These are phyloP conservation scores for Beta lomatogona DNA, from an alignment of 179 eudicot species.

Conservation along the genomic window DNA sequence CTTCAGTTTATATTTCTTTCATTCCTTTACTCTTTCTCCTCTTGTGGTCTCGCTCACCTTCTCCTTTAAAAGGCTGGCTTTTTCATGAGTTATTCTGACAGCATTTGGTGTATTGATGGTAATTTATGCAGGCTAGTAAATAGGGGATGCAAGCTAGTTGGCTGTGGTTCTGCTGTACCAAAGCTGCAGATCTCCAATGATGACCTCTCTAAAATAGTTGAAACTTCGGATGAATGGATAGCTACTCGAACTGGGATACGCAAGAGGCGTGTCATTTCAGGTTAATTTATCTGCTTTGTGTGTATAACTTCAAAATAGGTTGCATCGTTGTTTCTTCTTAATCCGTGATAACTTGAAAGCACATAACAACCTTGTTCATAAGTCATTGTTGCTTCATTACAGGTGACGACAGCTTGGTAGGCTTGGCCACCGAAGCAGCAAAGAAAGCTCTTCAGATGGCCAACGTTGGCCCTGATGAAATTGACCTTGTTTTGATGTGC, in stretches of 20 bases:
- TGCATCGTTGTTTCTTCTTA: not conserved
- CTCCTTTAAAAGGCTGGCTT: not conserved
- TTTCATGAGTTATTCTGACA: not conserved
- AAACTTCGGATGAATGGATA: constrained; percentile 96
- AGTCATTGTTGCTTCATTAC: constrained; percentile 31
- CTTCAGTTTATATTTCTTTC: not conserved
- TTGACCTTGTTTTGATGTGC: constrained; percentile 88
- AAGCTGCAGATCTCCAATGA: constrained; percentile 72
- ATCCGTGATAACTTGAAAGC: not conserved
- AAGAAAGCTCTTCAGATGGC: constrained; percentile 93
- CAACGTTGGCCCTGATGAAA: constrained; percentile 70
- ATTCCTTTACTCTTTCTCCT: not conserved
- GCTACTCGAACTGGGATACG: constrained; percentile 85
- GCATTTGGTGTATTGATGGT: constrained; percentile 15
- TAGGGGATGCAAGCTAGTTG: constrained; percentile 89
- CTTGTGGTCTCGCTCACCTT: no score
- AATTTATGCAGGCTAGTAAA: constrained; percentile 47
- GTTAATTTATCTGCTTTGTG: constrained; percentile 37
- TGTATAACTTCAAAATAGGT: not conserved
- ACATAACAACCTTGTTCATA: not conserved
- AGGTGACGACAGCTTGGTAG: constrained; percentile 78
- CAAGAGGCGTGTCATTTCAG: constrained; percentile 66
- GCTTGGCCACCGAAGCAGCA: constrained; percentile 79
- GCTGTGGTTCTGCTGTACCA: constrained; percentile 95
- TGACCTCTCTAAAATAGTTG: constrained; percentile 76